A percentile compares a stretch with the other conserved stretches of the same genome.
Evolutionary conservation across 2,329 filamentous ascomycete genomes (phyloP).

Genomic region (Apiospora marii): DNA sequence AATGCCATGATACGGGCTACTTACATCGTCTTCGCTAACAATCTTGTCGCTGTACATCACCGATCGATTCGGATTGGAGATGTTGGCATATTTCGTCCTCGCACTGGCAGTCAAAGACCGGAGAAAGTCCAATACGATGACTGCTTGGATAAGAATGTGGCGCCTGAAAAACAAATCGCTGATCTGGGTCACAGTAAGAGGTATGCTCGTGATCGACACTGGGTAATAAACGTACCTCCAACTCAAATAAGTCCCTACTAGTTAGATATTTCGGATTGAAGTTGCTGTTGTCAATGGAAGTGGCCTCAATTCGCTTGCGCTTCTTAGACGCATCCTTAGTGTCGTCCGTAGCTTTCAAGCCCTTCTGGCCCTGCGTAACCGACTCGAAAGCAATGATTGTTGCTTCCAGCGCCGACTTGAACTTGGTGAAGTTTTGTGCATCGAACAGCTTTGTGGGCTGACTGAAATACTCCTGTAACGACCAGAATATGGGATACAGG

Average conservation of each 20-base stretch:
- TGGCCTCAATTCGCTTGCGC: constrained; percentile 71
- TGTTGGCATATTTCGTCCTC: constrained; percentile 77
- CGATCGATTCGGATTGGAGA: constrained; percentile 79
- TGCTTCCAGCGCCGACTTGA: constrained; percentile 78
- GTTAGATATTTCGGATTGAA: constrained; percentile 99
- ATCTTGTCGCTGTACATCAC: constrained; percentile 82
- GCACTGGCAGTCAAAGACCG: constrained; percentile 85
- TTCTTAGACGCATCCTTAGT: constrained; percentile 68
- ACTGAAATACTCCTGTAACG: constrained; percentile 89
- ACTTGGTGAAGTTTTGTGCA: constrained; percentile 74
- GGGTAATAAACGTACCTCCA: constrained; percentile 72
- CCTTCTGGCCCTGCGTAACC: constrained; percentile 57
- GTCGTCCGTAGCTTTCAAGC: constrained; percentile 67
- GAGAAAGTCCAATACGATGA: constrained; percentile 94
- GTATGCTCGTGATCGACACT: not conserved
- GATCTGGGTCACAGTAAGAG: constrained; percentile 91
- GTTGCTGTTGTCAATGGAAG: constrained; percentile 65
- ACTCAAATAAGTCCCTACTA: constrained; percentile 93
- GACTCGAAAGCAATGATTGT: constrained; percentile 64
- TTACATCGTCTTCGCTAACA: constrained; percentile 83
- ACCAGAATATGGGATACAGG: constrained; percentile 94
- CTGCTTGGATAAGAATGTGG: constrained; percentile 91
- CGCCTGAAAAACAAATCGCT: constrained; percentile 93
- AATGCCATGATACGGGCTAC: constrained; percentile 40
- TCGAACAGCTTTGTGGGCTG: constrained; percentile 87